Percentiles rank a stretch among this genome's conserved stretches.
These are phyloP conservation scores for Dendrobium catenatum DNA, from an alignment of 106 monocot species.

Conservation along the genomic window DNA sequence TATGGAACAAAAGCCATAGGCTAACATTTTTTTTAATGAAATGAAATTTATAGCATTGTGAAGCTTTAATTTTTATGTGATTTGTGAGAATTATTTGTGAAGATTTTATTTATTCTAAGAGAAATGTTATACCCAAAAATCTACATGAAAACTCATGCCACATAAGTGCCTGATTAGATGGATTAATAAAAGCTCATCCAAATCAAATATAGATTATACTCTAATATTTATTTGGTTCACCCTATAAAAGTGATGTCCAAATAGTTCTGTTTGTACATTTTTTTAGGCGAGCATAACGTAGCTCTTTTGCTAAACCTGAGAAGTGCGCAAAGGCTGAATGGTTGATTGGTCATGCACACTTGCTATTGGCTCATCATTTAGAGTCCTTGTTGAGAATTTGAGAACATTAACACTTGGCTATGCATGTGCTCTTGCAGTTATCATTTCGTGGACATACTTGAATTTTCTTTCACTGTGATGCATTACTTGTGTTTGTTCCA, in stretches of 20 bases:
- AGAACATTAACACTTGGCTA: neutral
- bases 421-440: neutral
- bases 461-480: neutral
- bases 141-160: neutral
- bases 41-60: neutral
- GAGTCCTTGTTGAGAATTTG: neutral
- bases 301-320: neutral
- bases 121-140: neutral
- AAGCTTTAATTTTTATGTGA: neutral
- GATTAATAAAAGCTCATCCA: neutral
- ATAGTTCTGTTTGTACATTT: neutral
- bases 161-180: neutral
- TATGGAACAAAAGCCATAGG: neutral
- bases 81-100: neutral
- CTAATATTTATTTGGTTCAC: neutral
- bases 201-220: neutral
- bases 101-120: neutral
- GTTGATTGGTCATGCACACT: neutral
- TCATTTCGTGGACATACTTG: neutral
- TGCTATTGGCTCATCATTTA: neutral
- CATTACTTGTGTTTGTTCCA: slow-evolving; percentile 16
- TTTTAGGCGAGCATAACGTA: neutral
- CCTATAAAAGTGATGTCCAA: neutral
- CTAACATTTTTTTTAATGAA: neutral
- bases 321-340: neutral